Conservation (phyloP, 2,329 filamentous ascomycete species). For the Malbranchea cinnamomea region DNA sequence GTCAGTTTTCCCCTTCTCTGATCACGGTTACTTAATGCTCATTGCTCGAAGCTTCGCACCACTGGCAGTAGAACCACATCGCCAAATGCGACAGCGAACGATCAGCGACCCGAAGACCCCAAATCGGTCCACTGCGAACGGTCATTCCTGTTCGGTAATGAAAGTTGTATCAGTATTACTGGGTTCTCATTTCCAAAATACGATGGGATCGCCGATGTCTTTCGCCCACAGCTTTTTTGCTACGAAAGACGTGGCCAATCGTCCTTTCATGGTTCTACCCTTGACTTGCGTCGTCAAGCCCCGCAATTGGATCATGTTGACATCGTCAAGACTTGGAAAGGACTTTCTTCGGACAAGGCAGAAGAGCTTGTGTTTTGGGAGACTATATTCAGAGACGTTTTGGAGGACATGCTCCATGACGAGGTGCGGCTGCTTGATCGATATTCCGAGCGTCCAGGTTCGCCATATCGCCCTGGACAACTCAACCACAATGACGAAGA, state of each 20-base stretch:
- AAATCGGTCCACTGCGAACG: no score
- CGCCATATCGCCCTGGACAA: background rate
- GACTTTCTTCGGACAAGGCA: conserved; percentile 10
- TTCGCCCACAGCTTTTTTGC: conserved; percentile 2
- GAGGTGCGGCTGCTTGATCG: conserved; percentile 7
- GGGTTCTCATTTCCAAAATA: conserved; percentile 5
- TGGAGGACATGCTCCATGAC: conserved; percentile 9
- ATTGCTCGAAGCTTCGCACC: no score
- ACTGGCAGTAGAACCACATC: no score
- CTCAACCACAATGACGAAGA: background rate
- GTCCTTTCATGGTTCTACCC: background rate
- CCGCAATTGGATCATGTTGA: conserved; percentile 8
- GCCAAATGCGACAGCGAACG: no score
- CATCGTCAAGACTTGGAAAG: conserved; percentile 11
- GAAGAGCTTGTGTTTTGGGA: conserved; percentile 12
- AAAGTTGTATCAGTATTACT: no score
- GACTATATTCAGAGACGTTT: conserved; percentile 7
- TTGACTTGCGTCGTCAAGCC: conserved; percentile 12
- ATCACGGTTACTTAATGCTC: no score
- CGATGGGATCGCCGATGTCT: conserved; percentile 5
- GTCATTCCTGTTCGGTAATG: no score
- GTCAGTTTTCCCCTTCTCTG: no score
- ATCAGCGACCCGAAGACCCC: no score
- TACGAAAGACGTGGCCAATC: background rate
- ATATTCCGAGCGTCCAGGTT: background rate